Conservation (phyloP, 2,329 filamentous ascomycete genomes). For the Metarhizium brunneum region DNA sequence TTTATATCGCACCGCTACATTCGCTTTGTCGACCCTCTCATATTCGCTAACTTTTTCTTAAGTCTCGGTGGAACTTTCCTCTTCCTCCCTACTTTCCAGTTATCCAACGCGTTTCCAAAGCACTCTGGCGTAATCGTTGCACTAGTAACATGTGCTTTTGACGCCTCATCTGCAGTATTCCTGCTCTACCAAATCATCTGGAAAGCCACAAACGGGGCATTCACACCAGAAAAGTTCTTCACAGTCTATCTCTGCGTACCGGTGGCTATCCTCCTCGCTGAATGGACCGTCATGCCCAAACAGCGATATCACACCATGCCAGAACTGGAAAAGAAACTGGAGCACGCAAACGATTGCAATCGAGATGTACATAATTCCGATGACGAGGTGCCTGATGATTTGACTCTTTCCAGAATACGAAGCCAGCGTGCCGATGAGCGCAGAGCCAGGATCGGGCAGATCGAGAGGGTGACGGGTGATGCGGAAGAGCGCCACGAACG, state of each 20-base stretch:
- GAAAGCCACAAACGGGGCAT: slow-evolving; percentile 37
- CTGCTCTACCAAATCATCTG: slow-evolving; percentile 64
- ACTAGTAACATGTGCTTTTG: slow-evolving; percentile 65
- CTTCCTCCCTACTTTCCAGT: not conserved
- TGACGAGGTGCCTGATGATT: slow-evolving; percentile 40
- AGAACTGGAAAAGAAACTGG: slow-evolving; percentile 30
- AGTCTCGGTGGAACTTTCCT: not conserved
- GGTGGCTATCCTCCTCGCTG: slow-evolving; percentile 24
- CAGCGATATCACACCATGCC: slow-evolving; percentile 28
- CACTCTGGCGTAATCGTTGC: slow-evolving; percentile 46
- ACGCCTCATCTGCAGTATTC: slow-evolving; percentile 70
- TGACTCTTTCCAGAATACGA: slow-evolving; percentile 27
- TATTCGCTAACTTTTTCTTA: not conserved
- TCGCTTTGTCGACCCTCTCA: not conserved
- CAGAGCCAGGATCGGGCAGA: slow-evolving; percentile 48
- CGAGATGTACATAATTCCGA: slow-evolving; percentile 44
- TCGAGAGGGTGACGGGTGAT: slow-evolving; percentile 54
- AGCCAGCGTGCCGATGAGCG: slow-evolving; percentile 39
- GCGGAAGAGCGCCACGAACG: slow-evolving; percentile 45
- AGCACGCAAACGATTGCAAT: slow-evolving; percentile 24
- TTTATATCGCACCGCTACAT: not conserved
- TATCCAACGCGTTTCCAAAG: not conserved
- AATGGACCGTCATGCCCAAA: slow-evolving; percentile 29
- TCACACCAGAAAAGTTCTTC: slow-evolving; percentile 31
- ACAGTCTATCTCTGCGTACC: slow-evolving; percentile 28